These are phyloP conservation scores for Hyaloscypha finlandica DNA, from an alignment of 495 filamentous ascomycete genomes.

Conservation along the genomic window DNA sequence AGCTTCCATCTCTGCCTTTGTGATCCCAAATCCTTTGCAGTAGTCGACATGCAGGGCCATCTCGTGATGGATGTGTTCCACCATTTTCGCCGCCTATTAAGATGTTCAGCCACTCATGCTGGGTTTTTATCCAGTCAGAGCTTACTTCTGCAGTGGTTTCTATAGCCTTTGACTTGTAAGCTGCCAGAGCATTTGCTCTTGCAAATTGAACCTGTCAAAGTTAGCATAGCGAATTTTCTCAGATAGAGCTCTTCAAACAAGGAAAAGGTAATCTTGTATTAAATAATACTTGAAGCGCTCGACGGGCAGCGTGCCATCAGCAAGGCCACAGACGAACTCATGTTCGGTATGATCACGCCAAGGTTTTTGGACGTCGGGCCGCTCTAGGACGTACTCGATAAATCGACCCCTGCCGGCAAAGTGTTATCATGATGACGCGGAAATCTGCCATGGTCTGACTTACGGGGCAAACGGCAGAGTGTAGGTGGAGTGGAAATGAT, in stretches of 20 bases:
- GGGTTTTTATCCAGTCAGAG: background rate
- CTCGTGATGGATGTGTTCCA: slow-evolving; percentile 75
- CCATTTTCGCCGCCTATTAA: slow-evolving; percentile 65
- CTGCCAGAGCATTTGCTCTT: slow-evolving; percentile 77
- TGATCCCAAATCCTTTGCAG: slow-evolving; percentile 78
- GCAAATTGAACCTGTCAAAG: slow-evolving; percentile 73
- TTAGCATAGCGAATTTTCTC: slow-evolving; percentile 6
- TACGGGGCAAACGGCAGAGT: slow-evolving; percentile 82
- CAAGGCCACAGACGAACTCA: slow-evolving; percentile 76
- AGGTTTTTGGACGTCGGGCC: slow-evolving; percentile 65
- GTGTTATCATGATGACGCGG: background rate
- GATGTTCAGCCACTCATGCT: background rate
- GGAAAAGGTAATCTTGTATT: slow-evolving; percentile 86
- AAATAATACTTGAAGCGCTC: slow-evolving; percentile 83
- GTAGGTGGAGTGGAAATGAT: slow-evolving; percentile 88
- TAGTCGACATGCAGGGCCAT: slow-evolving; percentile 79
- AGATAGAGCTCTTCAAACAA: slow-evolving; percentile 51
- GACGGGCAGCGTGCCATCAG: slow-evolving; percentile 67
- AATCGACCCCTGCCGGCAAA: slow-evolving; percentile 65
- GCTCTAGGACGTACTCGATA: slow-evolving; percentile 78
- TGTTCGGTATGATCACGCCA: slow-evolving; percentile 80
- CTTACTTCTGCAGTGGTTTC: slow-evolving; percentile 67
- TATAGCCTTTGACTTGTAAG: slow-evolving; percentile 77
- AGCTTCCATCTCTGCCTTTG: slow-evolving; percentile 69
- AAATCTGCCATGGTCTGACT: slow-evolving; percentile 36